These are phyloP conservation scores for Theobroma grandiflorum DNA, from an alignment of 441 rosid species.

Conservation along the genomic window DNA sequence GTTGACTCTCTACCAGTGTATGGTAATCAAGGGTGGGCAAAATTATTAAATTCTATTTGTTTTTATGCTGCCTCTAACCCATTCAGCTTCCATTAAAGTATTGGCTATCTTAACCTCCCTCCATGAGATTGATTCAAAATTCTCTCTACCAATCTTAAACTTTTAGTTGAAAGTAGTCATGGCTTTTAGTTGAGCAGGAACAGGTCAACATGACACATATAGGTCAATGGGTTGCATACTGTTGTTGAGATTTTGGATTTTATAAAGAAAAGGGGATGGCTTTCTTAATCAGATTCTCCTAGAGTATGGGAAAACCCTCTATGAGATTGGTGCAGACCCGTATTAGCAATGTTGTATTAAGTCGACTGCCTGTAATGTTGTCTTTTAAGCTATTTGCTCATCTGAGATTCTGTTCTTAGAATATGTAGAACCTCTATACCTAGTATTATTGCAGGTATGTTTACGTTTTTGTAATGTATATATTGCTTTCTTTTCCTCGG, in stretches of 20 bases:
- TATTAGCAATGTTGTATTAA: background rate
- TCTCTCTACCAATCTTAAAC: background rate
- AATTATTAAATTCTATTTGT: background rate
- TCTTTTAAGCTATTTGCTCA: background rate
- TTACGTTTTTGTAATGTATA: background rate
- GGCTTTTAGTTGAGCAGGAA: background rate
- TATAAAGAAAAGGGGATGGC: background rate
- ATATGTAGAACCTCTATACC: background rate
- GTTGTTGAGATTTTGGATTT: slow-evolving; percentile 11
- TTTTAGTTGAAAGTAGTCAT: background rate
- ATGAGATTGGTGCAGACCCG: background rate
- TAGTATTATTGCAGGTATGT: slow-evolving; percentile 15
- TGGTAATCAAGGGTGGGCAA: background rate
- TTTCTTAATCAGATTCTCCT: background rate
- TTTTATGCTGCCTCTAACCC: background rate
- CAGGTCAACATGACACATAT: background rate
- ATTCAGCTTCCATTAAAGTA: background rate
- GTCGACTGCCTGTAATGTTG: background rate
- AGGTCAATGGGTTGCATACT: background rate
- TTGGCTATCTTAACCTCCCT: background rate
- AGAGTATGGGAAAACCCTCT: background rate
- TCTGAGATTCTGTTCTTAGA: background rate
- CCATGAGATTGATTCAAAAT: background rate
- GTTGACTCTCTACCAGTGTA: background rate
- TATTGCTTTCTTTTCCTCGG: background rate